Evolutionary conservation across 2,329 filamentous ascomycete species (phyloP).

Genomic region (Dactylonectria estremocensis): DNA sequence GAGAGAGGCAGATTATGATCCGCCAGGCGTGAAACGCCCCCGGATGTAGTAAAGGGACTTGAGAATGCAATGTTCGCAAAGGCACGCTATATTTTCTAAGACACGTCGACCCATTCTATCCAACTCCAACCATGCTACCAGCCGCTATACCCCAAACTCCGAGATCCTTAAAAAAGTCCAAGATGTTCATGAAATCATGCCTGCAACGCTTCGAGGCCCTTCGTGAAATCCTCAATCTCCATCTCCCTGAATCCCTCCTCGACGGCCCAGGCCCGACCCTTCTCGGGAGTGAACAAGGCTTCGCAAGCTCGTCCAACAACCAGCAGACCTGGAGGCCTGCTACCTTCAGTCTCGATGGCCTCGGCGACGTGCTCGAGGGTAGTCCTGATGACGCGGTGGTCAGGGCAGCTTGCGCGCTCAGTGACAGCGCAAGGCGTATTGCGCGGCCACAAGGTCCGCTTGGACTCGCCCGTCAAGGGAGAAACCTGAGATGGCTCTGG

Average conservation of each 20-base stretch:
- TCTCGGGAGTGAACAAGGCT: slow-evolving; percentile 79
- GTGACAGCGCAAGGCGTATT: slow-evolving; percentile 91
- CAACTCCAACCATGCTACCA: too few species aligned
- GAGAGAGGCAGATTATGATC: too few species aligned
- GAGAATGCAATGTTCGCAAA: too few species aligned
- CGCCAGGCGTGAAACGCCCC: too few species aligned
- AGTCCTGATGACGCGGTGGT: slow-evolving; percentile 93
- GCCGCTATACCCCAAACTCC: too few species aligned
- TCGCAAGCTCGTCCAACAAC: slow-evolving; percentile 90
- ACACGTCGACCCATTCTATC: too few species aligned
- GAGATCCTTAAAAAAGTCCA: too few species aligned
- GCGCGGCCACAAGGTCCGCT: slow-evolving; percentile 74
- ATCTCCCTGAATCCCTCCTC: slow-evolving; percentile 89
- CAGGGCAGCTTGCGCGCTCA: slow-evolving; percentile 92
- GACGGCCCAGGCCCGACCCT: slow-evolving; percentile 81
- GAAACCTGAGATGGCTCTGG: slow-evolving; percentile 18
- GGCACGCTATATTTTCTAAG: too few species aligned
- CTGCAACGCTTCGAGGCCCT: too few species aligned
- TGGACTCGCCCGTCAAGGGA: slow-evolving; percentile 28
- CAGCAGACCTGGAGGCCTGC: slow-evolving; percentile 88
- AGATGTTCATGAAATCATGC: too few species aligned
- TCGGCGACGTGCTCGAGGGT: slow-evolving; percentile 84
- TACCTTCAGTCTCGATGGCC: slow-evolving; percentile 91
- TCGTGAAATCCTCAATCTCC: slow-evolving; percentile 63
- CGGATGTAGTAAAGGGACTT: too few species aligned